phyloP scores from a whole-genome alignment of 768 basidiomycete species.

The Paxillus ammoniavirescens region DNA sequence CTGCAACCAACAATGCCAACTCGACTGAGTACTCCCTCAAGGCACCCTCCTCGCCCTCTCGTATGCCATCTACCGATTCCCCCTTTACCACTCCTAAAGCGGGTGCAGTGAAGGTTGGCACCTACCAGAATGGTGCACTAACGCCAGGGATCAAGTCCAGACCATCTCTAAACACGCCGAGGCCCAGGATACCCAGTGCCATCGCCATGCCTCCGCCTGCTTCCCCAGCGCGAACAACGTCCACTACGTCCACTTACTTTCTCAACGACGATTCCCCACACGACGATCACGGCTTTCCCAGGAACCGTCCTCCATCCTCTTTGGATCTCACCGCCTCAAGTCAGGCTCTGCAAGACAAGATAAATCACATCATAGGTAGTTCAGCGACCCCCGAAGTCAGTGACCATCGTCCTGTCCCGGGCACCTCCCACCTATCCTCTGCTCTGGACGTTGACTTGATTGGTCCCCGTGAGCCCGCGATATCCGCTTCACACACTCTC shows the following conservation, averaged over 20 bases:
- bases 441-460: constrained; percentile 23
- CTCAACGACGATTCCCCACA: constrained; percentile 29
- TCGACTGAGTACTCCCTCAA: constrained; percentile 21
- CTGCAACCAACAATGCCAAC: constrained; percentile 7
- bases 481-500: constrained; percentile 29
- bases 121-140: constrained; percentile 10
- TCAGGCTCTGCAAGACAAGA: constrained; percentile 48
- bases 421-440: constrained; percentile 39
- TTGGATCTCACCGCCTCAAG: constrained; percentile 39
- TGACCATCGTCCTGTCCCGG: constrained; percentile 15
- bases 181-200: constrained; percentile 67
- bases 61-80: constrained; percentile 40
- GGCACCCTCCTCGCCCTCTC: constrained; percentile 36
- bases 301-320: constrained; percentile 22
- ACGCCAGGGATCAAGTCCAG: constrained; percentile 30
- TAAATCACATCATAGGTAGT: constrained; percentile 41
- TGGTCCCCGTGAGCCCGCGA: constrained; percentile 14
- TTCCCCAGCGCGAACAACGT: constrained; percentile 47
- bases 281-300: not conserved
- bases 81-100: constrained; percentile 72
- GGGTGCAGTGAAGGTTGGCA: constrained; percentile 28
- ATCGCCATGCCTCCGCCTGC: constrained; percentile 81
- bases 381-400: constrained; percentile 14
- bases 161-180: constrained; percentile 47
- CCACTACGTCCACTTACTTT: constrained; percentile 37